These are phyloP conservation scores for Trichophyton rubrum DNA, from an alignment of 2,329 filamentous ascomycete genomes.

Conservation along the genomic window DNA sequence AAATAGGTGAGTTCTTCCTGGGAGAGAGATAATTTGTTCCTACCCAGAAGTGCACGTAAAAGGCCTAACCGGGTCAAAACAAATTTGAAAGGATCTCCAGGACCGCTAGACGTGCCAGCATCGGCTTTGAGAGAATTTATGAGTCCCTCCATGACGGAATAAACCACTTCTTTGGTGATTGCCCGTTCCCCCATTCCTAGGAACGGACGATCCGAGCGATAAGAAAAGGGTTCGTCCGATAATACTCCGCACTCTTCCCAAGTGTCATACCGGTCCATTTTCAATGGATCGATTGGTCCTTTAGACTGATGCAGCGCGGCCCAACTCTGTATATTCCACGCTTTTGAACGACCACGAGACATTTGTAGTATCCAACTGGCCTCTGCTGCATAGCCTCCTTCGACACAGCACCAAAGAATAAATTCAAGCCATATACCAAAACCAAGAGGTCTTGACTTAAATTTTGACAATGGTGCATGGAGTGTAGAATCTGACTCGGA, in stretches of 20 bases:
- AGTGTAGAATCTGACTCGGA: slow-evolving; percentile 18
- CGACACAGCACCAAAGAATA: slow-evolving; percentile 40
- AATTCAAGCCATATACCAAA: slow-evolving; percentile 40
- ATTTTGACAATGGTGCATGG: slow-evolving; percentile 27
- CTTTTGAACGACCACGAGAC: slow-evolving; percentile 19
- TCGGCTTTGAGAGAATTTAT: slow-evolving; percentile 35
- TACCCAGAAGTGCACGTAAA: slow-evolving; percentile 22
- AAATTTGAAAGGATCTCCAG: slow-evolving; percentile 23
- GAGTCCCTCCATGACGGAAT: slow-evolving; percentile 43
- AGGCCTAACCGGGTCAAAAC: slow-evolving; percentile 28
- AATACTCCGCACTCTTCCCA: slow-evolving; percentile 24
- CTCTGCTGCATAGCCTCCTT: slow-evolving; percentile 32
- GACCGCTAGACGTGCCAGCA: slow-evolving; percentile 16
- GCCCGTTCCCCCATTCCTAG: slow-evolving; percentile 35
- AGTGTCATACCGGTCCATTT: slow-evolving; percentile 24
- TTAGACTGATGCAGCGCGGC: slow-evolving; percentile 19
- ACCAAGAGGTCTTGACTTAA: slow-evolving; percentile 27
- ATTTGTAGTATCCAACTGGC: slow-evolving; percentile 29
- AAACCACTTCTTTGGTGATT: slow-evolving; percentile 47
- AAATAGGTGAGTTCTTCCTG: slow-evolving; percentile 26
- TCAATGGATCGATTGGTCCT: slow-evolving; percentile 22
- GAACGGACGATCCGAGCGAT: slow-evolving; percentile 20
- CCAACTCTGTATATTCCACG: slow-evolving; percentile 35
- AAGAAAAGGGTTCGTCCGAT: slow-evolving; percentile 8
- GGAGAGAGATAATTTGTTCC: slow-evolving; percentile 19